These are phyloP conservation scores for Penicillium subrubescens DNA, from an alignment of 495 filamentous ascomycete genomes.

Conservation along the genomic window DNA sequence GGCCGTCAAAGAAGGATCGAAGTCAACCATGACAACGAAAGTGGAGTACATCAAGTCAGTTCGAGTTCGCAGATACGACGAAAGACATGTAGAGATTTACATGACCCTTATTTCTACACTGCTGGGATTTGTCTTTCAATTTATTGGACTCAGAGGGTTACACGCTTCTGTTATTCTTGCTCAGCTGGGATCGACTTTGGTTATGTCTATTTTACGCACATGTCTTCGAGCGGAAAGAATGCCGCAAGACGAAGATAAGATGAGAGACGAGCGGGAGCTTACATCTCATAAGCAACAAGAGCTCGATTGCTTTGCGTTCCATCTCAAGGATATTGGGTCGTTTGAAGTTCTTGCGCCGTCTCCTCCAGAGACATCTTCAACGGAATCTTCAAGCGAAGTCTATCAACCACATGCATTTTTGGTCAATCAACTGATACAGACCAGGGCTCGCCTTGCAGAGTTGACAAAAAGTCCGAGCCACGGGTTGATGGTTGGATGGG, in stretches of 20 bases:
- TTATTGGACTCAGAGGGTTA: slow-evolving; percentile 51
- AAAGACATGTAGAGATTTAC: slow-evolving; percentile 13
- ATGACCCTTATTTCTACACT: slow-evolving; percentile 35
- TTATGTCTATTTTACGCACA: slow-evolving; percentile 51
- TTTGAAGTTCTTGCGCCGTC: slow-evolving; percentile 23
- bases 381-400: background rate
- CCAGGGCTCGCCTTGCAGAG: slow-evolving; percentile 30
- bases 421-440: slow-evolving; percentile 24
- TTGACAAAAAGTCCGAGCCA: slow-evolving; percentile 24
- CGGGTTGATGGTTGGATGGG: slow-evolving; percentile 27
- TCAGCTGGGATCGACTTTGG: slow-evolving; percentile 46
- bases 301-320: slow-evolving; percentile 49
- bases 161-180: slow-evolving; percentile 51
- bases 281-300: slow-evolving; percentile 39
- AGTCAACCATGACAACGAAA: slow-evolving; percentile 17
- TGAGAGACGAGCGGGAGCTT: slow-evolving; percentile 29
- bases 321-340: slow-evolving; percentile 30
- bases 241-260: slow-evolving; percentile 31
- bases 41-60: slow-evolving; percentile 40
- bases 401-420: background rate
- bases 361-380: slow-evolving; percentile 6
- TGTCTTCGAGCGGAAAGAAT: slow-evolving; percentile 48
- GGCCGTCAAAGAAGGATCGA: slow-evolving; percentile 28
- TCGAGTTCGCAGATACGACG: slow-evolving; percentile 16
- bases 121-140: slow-evolving; percentile 53